Evolutionary conservation across 768 basidiomycete genomes (phyloP).

Genomic region (Hebeloma cylindrosporum): DNA sequence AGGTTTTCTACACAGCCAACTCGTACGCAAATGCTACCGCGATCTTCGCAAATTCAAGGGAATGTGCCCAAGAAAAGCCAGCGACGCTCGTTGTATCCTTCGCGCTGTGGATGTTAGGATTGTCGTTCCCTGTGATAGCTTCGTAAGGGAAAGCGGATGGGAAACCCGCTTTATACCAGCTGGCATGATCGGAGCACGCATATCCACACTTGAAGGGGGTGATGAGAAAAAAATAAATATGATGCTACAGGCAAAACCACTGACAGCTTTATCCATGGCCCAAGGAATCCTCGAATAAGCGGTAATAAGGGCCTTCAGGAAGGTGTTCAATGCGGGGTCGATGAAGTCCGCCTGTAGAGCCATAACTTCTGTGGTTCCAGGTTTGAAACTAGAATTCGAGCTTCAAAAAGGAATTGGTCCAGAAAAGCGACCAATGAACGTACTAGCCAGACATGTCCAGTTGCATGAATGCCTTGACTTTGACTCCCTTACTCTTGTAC

Average conservation of each 20-base stretch:
- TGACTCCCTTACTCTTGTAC: conserved; percentile 44
- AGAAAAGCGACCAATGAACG: conserved; percentile 8
- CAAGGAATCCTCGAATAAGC: conserved; percentile 37
- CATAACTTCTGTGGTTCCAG: conserved; percentile 42
- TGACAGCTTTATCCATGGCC: conserved; percentile 37
- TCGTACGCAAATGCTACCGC: conserved; percentile 59
- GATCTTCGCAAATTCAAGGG: conserved; percentile 60
- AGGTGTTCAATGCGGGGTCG: conserved; percentile 40
- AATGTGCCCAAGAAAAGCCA: conserved; percentile 51
- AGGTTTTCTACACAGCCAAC: conserved; percentile 30
- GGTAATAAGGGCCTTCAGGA: conserved; percentile 42
- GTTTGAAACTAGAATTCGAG: conserved; percentile 40
- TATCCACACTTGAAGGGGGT: conserved; percentile 33
- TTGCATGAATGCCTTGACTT: conserved; percentile 52
- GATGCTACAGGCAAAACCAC: conserved; percentile 11
- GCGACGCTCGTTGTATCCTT: conserved; percentile 46
- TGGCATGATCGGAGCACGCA: conserved; percentile 47
- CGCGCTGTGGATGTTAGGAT: conserved; percentile 44
- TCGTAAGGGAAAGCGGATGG: conserved; percentile 44
- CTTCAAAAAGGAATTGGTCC: background rate
- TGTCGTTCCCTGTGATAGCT: conserved; percentile 39
- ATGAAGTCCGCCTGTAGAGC: conserved; percentile 42
- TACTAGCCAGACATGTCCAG: conserved; percentile 43
- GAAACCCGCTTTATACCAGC: conserved; percentile 44
- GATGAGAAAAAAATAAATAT: background rate